A percentile compares a stretch with the other conserved stretches of the same genome.
Evolutionary conservation across 306 rosid genomes (phyloP).

Genomic region (Phaseolus lunatus): DNA sequence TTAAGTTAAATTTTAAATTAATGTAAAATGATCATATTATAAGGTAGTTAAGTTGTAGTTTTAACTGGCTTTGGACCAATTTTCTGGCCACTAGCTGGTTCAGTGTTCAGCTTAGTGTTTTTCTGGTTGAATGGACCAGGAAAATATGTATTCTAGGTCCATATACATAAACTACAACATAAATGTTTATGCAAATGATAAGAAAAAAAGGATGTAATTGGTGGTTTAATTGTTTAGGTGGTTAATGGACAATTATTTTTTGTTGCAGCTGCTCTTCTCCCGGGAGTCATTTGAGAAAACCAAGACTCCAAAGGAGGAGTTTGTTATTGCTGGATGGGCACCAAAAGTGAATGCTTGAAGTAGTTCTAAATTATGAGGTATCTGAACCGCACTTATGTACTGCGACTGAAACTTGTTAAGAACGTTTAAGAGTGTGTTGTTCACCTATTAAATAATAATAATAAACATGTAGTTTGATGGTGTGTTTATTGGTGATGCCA

Average conservation of each 20-base stretch:
- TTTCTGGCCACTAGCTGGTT: no score
- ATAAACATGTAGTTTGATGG: slow-evolving; percentile 12
- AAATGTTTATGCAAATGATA: neutral
- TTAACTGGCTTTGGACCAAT: neutral
- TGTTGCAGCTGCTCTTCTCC: slow-evolving; percentile 69
- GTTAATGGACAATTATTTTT: slow-evolving; percentile 8
- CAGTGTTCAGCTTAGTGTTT: no score
- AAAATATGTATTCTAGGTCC: no score
- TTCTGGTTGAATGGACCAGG: no score
- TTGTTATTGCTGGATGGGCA: slow-evolving; percentile 88
- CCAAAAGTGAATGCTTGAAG: slow-evolving; percentile 86
- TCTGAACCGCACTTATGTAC: slow-evolving; percentile 32
- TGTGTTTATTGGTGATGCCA: slow-evolving; percentile 6
- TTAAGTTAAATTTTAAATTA: no score
- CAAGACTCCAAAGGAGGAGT: slow-evolving; percentile 53
- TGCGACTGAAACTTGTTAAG: slow-evolving; percentile 28
- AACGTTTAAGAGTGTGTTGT: slow-evolving; percentile 22
- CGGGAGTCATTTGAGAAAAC: slow-evolving; percentile 79
- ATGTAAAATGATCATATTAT: neutral
- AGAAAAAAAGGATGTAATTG: neutral
- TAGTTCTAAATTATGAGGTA: slow-evolving; percentile 41
- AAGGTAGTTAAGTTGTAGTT: neutral
- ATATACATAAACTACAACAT: neutral
- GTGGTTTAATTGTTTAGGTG: neutral
- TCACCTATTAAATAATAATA: neutral